phyloP scores from a whole-genome alignment of 2,329 filamentous ascomycete species.

The Lasiodiplodia citricola region DNA sequence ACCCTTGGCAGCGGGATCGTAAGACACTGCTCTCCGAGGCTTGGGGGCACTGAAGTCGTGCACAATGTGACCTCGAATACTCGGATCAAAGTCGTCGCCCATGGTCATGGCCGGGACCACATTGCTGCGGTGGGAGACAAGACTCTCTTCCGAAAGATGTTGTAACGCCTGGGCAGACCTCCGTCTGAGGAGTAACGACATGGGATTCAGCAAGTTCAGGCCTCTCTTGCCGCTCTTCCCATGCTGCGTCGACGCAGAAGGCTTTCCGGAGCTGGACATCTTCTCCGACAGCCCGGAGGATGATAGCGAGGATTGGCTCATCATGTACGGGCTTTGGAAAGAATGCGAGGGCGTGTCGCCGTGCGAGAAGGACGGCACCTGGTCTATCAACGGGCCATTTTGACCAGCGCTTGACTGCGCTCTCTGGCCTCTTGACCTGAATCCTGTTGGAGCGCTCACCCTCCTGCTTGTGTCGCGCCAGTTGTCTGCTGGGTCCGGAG shows the following conservation, averaged over 20 bases:
- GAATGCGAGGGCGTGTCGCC: slow-evolving; percentile 25
- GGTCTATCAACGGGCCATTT: slow-evolving; percentile 26
- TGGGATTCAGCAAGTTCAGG: slow-evolving; percentile 64
- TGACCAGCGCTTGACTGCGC: slow-evolving; percentile 29
- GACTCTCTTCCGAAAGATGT: slow-evolving; percentile 55
- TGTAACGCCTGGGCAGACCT: slow-evolving; percentile 59
- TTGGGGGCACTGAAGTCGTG: slow-evolving; percentile 70
- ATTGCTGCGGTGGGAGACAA: slow-evolving; percentile 55
- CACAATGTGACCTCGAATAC: slow-evolving; percentile 66
- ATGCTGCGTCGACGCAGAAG: slow-evolving; percentile 32
- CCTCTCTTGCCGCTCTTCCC: slow-evolving; percentile 53
- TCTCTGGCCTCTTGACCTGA: slow-evolving; percentile 37
- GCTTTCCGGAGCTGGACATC: slow-evolving; percentile 35
- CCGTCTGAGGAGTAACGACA: slow-evolving; percentile 63
- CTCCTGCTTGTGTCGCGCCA: slow-evolving; percentile 33
- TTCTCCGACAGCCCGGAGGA: slow-evolving; percentile 37
- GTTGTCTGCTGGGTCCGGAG: slow-evolving; percentile 32
- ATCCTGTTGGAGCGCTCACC: slow-evolving; percentile 37
- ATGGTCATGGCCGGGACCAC: slow-evolving; percentile 51
- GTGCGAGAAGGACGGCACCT: slow-evolving; percentile 21
- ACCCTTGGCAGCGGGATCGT: background rate
- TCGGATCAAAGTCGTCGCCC: slow-evolving; percentile 66
- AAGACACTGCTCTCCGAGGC: slow-evolving; percentile 28
- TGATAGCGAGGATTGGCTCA: slow-evolving; percentile 24
- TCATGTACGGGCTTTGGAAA: slow-evolving; percentile 18